Conservation (phyloP, 257 asterid genomes). For the Verbena officinalis region DNA sequence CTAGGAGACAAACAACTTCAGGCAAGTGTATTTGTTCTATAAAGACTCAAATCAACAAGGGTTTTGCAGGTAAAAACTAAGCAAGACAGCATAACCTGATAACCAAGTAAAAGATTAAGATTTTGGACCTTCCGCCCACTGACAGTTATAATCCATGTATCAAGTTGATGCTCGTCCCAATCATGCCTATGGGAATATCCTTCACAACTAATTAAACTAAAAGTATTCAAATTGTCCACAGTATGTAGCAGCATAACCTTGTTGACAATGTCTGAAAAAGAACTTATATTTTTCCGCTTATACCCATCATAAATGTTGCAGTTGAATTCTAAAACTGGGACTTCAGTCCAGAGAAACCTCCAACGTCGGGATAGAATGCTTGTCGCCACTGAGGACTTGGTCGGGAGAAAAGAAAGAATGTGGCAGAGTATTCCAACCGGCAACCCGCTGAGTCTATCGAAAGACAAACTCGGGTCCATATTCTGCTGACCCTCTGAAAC, state of each 20-base stretch:
- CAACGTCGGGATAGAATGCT: neutral
- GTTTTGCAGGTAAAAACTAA: conserved; percentile 23
- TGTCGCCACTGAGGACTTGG: conserved; percentile 1
- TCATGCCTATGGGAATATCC: neutral
- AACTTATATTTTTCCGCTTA: neutral
- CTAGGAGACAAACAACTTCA: conserved; percentile 8
- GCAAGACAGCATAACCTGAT: neutral
- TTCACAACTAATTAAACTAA: neutral
- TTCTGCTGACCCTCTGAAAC: neutral
- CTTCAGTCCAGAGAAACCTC: conserved; percentile 3
- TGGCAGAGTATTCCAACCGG: conserved; percentile 9
- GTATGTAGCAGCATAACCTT: conserved; percentile 3
- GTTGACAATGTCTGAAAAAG: neutral
- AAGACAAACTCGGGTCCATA: too few relatives aligned
- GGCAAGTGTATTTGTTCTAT: neutral
- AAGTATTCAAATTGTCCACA: neutral
- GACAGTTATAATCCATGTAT: conserved; percentile 8
- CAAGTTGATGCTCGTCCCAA: neutral
- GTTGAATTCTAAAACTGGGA: conserved; percentile 5
- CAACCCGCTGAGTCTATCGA: conserved; percentile 19
- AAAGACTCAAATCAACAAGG: conserved; percentile 1
- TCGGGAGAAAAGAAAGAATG: conserved; percentile 14
- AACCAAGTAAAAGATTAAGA: neutral
- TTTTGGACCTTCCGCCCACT: neutral
- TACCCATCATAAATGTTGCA: neutral